These are phyloP conservation scores for Gymnopilus dilepis DNA, from an alignment of 768 basidiomycete species.

Conservation along the genomic window DNA sequence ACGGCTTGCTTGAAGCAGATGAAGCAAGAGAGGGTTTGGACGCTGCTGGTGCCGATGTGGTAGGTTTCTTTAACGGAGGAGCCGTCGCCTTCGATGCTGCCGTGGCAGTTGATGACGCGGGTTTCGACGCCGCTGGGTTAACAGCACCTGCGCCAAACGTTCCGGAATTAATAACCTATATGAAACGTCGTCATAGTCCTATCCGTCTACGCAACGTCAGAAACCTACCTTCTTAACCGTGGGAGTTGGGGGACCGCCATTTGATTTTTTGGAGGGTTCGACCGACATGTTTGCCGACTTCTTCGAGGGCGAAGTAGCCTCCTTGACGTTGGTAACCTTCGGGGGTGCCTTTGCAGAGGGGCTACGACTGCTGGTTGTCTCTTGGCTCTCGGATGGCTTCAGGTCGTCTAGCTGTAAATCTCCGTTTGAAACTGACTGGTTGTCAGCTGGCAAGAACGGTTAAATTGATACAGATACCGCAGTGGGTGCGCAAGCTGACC, in stretches of 20 bases:
- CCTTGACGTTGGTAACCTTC: slow-evolving; percentile 32
- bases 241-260: slow-evolving; percentile 54
- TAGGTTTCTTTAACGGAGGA: slow-evolving; percentile 22
- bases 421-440: slow-evolving; percentile 20
- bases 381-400: slow-evolving; percentile 14
- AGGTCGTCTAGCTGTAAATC: slow-evolving; percentile 22
- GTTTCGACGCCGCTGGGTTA: slow-evolving; percentile 47
- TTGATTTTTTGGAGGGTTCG: slow-evolving; percentile 50
- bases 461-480: slow-evolving; percentile 1
- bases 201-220: slow-evolving; percentile 8
- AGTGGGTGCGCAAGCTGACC: slow-evolving; percentile 25
- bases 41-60: slow-evolving; percentile 41
- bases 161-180: slow-evolving; percentile 71
- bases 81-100: slow-evolving; percentile 15
- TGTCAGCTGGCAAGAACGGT: slow-evolving; percentile 26
- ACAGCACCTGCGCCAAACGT: slow-evolving; percentile 66
- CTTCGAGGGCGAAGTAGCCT: slow-evolving; percentile 34
- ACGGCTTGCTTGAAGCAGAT: slow-evolving; percentile 28
- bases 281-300: slow-evolving; percentile 43
- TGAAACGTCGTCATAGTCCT: slow-evolving; percentile 15
- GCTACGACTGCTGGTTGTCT: neutral
- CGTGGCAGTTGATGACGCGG: slow-evolving; percentile 36
- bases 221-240: slow-evolving; percentile 69
- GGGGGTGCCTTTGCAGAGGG: slow-evolving; percentile 20
- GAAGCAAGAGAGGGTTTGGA: slow-evolving; percentile 44